Evolutionary conservation across 768 basidiomycete species (phyloP).

Genomic region (Tephrocybe rancida): DNA sequence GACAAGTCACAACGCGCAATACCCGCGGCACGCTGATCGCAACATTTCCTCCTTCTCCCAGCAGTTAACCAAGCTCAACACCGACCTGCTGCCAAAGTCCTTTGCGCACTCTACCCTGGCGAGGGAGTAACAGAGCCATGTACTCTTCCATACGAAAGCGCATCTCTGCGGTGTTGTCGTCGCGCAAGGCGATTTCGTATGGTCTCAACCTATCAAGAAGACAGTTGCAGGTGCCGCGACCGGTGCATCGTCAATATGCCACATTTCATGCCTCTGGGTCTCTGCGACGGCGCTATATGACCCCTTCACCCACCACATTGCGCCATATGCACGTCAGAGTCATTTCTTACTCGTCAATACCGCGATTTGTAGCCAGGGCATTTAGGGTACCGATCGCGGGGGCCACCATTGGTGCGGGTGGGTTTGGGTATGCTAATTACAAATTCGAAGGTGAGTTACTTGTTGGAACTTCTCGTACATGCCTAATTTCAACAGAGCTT

Average conservation of each 20-base stretch:
- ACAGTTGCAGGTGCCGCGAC: slow-evolving; percentile 33
- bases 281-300: slow-evolving; percentile 50
- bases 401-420: slow-evolving; percentile 87
- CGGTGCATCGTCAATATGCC: slow-evolving; percentile 58
- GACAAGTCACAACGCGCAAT: no score
- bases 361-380: slow-evolving; percentile 84
- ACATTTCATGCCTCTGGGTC: slow-evolving; percentile 59
- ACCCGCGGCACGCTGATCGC: no score
- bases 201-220: slow-evolving; percentile 48
- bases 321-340: slow-evolving; percentile 75
- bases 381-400: slow-evolving; percentile 90
- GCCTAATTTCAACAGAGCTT: slow-evolving; percentile 55
- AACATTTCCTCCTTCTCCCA: neutral
- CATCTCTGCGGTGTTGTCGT: slow-evolving; percentile 14
- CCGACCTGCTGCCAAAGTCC: slow-evolving; percentile 1
- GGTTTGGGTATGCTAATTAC: slow-evolving; percentile 93
- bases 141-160: slow-evolving; percentile 19
- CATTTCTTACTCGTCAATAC: slow-evolving; percentile 86
- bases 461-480: neutral
- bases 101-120: neutral
- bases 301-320: slow-evolving; percentile 42
- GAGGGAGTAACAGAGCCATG: slow-evolving; percentile 13
- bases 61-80: neutral
- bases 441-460: slow-evolving; percentile 83
- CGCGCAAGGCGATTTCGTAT: slow-evolving; percentile 55